phyloP scores from a whole-genome alignment of 345 rosid genomes.

The Eucalyptus erythrocorys region DNA sequence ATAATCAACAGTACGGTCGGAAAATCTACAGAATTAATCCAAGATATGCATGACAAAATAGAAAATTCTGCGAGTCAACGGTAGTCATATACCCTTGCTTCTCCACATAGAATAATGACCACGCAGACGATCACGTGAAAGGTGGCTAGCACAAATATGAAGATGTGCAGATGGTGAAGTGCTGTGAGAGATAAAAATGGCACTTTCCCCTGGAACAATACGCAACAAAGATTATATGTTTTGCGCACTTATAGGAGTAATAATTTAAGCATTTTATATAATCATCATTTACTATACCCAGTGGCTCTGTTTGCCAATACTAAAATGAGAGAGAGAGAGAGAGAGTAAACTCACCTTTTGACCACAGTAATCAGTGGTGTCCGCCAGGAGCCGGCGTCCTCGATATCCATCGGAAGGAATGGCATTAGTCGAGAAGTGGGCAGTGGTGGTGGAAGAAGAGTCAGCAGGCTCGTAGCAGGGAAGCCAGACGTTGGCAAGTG shows the following conservation, averaged over 20 bases:
- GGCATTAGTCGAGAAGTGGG: slow-evolving; percentile 24
- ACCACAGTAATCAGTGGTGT: slow-evolving; percentile 11
- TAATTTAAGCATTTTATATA: neutral
- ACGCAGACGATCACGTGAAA: slow-evolving; percentile 61
- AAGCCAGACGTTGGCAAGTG: too few relatives aligned
- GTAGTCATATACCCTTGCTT: slow-evolving; percentile 31
- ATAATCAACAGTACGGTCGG: neutral
- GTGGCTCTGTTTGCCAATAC: neutral
- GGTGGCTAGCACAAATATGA: slow-evolving; percentile 71
- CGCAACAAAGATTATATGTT: neutral
- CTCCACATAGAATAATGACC: slow-evolving; percentile 67
- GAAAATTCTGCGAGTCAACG: neutral
- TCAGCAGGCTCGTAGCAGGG: too few relatives aligned
- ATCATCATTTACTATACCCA: neutral
- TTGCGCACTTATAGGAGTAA: neutral
- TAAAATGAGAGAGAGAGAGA: neutral
- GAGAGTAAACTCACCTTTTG: slow-evolving; percentile 2
- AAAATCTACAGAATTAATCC: neutral
- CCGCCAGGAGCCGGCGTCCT: slow-evolving; percentile 49
- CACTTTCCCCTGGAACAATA: slow-evolving; percentile 38
- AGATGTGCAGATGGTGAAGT: slow-evolving; percentile 71
- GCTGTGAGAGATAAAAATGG: slow-evolving; percentile 53
- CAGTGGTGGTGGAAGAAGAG: too few relatives aligned
- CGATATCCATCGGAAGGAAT: neutral
- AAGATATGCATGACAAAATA: neutral